Evolutionary conservation across 805 yeast genomes (phyloP), one percentile per base, ranked within the genome.

Genomic region (Hemisphaericaspora nanyangensis): DNA sequence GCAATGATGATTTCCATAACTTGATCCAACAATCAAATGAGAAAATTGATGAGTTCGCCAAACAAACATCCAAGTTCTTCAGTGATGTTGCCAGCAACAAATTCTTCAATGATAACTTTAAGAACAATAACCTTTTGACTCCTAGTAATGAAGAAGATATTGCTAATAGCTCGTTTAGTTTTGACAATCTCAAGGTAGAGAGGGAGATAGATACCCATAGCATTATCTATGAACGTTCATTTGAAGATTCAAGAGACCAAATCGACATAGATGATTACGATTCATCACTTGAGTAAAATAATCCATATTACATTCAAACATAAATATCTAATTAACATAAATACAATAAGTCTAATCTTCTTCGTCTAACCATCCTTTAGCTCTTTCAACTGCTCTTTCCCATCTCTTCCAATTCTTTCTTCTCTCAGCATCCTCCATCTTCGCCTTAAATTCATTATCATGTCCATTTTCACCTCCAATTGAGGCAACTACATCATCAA

Each of bases 361-460:
- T 17, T 68, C 72, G 35, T 67, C 70, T 44, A 85, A 67, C 98
- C 98, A 90, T 32, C 88, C 90, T 45, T 65, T 74, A 22, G 95
- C 83, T 52, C 95, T 75, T 52, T 77, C 80, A 16, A 90, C 79
- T 2, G 95, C 98, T 32, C 77, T 74, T 55, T 85, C 86, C 98
- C 98, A 90, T 48, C 82, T 65, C 36, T 66, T 68, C 85, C 91
- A 85, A 49, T 63, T 63, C 48, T 66, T 72, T 42, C 80, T 70
- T 52, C 95, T 74, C 37, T 75, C 79, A 7, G 66, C 68, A 48
- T 77, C 83, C 3, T 70, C 67, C 42, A 83, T 70, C 45, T 72
- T 52, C 7, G 73, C 74, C 34, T 39, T 49, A 46, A 68, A 69
- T 24, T 35, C 37, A 40, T 64, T 56, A 7, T 50, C 49, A 29